Base-by-base conservation (phyloP, 225 moss, liverwort and hornwort species). In the Bryoerythrophyllum caledonicum region DNA sequence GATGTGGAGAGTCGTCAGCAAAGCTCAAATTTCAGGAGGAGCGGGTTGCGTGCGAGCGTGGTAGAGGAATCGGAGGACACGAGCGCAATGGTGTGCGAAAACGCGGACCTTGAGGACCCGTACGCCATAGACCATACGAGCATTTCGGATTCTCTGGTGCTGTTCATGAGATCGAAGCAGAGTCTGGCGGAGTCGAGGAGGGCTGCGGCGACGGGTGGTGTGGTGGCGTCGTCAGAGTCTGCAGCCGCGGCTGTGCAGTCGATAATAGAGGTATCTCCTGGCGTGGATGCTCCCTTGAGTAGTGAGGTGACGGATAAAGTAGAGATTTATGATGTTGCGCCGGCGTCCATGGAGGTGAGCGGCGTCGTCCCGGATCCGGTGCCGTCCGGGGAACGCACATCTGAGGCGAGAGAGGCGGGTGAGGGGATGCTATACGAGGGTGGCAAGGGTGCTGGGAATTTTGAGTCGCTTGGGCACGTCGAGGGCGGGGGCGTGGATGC, bases 161-260 rank as follows among this genome's bases (percentile, higher is more conserved):
- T 70, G 75, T 86, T 86, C 54, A 82, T 77, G 76, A 82, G 75
- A 70, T 82, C 82, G 28, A 85, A 87, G 84, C 87, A 85, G 80
- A 80, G 69, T 69, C 63, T 75, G 21, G 54, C 68, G 64, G 82
- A 79, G 51, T 60, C 71, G 34, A 77, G 60, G 54, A 72, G 74
- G 74, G 71, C 46, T 41, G 26, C n/a, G 79, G 62, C 61, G 66
- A 56, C 74, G 43, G 48, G 48, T 60, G 77, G 24, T 49, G 77
- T 57, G 44, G 41, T 66, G 56, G 54, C 68, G 63, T 62, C 67
- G 63, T 48, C 5, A 2, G 76, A 74, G 41, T 61, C 58, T 63
- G 63, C 60, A 20, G 51, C 68, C 40, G 74, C 74, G 63, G 80
- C 27, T 69, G 60, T 67, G 51, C 61, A 78, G 63, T 16, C 75